phyloP scores from a whole-genome alignment of 345 rosid species.

The Populus pruinosa region DNA sequence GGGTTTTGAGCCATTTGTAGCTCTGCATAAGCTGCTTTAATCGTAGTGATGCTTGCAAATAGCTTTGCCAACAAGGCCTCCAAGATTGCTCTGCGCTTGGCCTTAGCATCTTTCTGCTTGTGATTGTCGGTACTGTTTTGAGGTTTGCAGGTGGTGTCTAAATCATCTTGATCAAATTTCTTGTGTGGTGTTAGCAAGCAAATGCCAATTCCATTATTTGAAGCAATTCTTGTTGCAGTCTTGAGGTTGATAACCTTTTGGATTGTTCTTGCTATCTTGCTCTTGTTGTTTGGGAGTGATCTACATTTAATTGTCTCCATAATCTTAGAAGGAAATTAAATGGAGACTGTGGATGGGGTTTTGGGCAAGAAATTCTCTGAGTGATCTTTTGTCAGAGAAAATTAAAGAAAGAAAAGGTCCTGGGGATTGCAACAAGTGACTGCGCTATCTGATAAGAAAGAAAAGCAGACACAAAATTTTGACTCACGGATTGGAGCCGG shows the following conservation, averaged over 20 bases:
- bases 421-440: constrained; percentile 22
- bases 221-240: constrained; percentile 44
- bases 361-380: constrained; percentile 7
- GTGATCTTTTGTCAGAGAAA: background rate
- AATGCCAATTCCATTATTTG: constrained; percentile 65
- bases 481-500: constrained; percentile 35
- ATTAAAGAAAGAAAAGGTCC: constrained; percentile 1
- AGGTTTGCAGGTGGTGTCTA: constrained; percentile 3
- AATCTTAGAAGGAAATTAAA: background rate
- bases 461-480: constrained; percentile 36
- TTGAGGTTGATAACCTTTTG: constrained; percentile 59
- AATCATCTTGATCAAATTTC: constrained; percentile 33
- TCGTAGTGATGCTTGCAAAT: constrained; percentile 70
- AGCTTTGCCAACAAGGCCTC: constrained; percentile 76
- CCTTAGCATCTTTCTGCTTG: constrained; percentile 21
- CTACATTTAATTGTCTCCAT: constrained; percentile 60
- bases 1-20: constrained; percentile 91
- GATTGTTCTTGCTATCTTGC: constrained; percentile 65
- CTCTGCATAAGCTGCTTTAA: constrained; percentile 94
- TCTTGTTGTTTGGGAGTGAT: constrained; percentile 40
- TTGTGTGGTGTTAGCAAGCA: constrained; percentile 58
- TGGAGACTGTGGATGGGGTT: background rate
- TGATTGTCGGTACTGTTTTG: background rate
- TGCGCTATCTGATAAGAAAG: background rate
- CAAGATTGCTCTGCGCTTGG: constrained; percentile 46